phyloP scores from a whole-genome alignment of 2,329 filamentous ascomycete genomes.

The Xylariales sp. region DNA sequence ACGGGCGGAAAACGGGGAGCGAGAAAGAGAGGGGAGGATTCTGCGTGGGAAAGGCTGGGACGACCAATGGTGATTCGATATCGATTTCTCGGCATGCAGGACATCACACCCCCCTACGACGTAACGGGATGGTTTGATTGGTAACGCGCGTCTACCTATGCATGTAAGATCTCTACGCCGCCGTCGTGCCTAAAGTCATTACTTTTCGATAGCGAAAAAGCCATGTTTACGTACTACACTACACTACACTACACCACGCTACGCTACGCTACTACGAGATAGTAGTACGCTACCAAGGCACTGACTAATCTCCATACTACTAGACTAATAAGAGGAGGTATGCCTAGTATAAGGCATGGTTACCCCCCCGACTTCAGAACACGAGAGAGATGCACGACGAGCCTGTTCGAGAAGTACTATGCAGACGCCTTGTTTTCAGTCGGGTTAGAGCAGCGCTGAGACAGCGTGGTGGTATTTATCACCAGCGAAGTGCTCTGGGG shows the following conservation, averaged over 20 bases:
- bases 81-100: conserved; percentile 24
- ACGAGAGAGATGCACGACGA: background rate
- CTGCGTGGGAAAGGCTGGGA: conserved; percentile 2
- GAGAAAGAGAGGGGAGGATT: conserved; percentile 6
- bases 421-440: background rate
- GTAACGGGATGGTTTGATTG: conserved; percentile 23
- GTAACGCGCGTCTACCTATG: conserved; percentile 29
- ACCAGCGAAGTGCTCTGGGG: conserved; percentile 1
- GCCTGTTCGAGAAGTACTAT: background rate
- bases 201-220: background rate
- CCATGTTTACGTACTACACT: no score
- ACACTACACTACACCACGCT: no score
- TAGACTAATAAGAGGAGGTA: no score
- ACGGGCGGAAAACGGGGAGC: conserved; percentile 26
- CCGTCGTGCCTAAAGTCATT: background rate
- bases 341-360: background rate
- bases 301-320: no score
- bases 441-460: background rate
- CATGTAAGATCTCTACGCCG: conserved; percentile 18
- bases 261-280: no score
- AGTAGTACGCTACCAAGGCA: no score
- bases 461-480: background rate
- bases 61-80: conserved; percentile 20
- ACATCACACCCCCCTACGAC: conserved; percentile 11
- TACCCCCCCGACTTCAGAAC: background rate